A percentile compares a stretch with the other conserved stretches of the same genome.
phyloP scores from a whole-genome alignment of 108 stramenopile genomes.

The Nannochloropsis gaditana region DNA sequence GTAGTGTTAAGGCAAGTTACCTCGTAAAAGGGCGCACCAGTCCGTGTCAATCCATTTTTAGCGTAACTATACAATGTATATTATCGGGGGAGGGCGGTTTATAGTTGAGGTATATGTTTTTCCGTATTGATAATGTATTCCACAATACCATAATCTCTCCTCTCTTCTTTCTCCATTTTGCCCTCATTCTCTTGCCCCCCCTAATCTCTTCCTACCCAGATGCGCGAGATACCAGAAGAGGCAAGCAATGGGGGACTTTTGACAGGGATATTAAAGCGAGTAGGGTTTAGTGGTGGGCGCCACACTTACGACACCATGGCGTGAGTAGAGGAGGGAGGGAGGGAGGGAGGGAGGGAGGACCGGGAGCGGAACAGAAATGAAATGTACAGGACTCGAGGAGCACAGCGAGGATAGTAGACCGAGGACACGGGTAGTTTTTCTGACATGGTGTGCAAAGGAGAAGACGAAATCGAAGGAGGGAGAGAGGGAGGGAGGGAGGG shows the following conservation, averaged over 20 bases:
- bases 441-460: neutral
- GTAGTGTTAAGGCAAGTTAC: neutral
- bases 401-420: neutral
- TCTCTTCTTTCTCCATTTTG: neutral
- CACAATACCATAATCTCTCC: neutral
- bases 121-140: too few species aligned
- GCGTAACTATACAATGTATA: too few species aligned
- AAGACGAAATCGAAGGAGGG: neutral
- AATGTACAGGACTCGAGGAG: neutral
- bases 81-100: too few species aligned
- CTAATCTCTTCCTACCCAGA: neutral
- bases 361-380: neutral
- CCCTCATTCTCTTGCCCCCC: neutral
- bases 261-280: neutral
- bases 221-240: constrained; percentile 11
- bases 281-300: neutral
- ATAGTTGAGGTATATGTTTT: too few species aligned
- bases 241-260: neutral
- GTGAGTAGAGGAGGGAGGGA: neutral
- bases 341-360: constrained; percentile 6
- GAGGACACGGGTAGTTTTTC: neutral
- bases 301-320: neutral
- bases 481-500: neutral
- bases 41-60: neutral
- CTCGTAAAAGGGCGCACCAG: neutral